Base-by-base conservation (phyloP, 257 asterid species). In the Solanum sitiens region DNA sequence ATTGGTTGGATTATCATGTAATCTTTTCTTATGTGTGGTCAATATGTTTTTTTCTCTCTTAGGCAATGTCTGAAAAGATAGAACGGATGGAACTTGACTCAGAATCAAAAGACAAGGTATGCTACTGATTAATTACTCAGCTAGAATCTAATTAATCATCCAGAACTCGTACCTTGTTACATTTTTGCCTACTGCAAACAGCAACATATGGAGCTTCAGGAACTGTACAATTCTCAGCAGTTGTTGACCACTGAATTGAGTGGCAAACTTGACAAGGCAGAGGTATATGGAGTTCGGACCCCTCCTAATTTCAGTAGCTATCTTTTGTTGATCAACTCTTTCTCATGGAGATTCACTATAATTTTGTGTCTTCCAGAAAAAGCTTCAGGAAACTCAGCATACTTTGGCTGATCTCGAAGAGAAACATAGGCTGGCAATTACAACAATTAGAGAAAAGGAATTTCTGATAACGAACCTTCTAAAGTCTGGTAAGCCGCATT, bases 41-140 rank as follows among this genome's bases (percentile, higher is more conserved):
- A 83, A 86, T 87, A 27, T 79, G 30, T 40, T 50, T 27, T 27
- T 84, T 85, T 87, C 44, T 65, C 65, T 86, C 79, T 87, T 92
- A 97, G 99, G 98, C 98, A 67, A 97, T 97, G 99, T 86, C 98
- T 7, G 99, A 97, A 90, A 97, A 95, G 93, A 93, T 97, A 90
- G 99, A 95, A 89, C 95, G 94, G 13, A 93, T 97, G 99, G 99
- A 97, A 89, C 98, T 96, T 83, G 98, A 94, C 89, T 89, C 93
- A 20, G 99, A 94, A 83, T 94, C 98, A 91, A 94, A 95, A 91
- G 99, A 97, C 91, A 97, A 96, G 99, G 99, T 96, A 92, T 37
- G 10, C 32, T 45, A 35, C 88, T 47, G 16, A 71, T 76, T 91
- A 82, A 50, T 86, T 27, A 68, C 67, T 45, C 82, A 70, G 84